Conservation (phyloP, 495 filamentous ascomycete genomes). For the Symbiotaphrina buchneri region DNA sequence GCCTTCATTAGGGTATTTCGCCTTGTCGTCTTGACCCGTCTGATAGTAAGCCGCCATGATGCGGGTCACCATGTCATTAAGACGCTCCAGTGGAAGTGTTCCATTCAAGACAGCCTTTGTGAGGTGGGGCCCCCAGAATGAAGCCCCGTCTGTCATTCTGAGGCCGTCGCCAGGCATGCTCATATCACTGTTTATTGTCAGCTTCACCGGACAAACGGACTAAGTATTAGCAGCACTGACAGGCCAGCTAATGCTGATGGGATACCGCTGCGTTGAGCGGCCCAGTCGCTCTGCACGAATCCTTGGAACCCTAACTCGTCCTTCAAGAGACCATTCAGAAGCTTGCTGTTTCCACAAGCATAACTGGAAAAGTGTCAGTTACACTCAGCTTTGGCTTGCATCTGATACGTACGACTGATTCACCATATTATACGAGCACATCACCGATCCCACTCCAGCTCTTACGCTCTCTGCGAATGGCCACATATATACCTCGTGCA, state of each 20-base stretch:
- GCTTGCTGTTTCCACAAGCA: slow-evolving; percentile 76
- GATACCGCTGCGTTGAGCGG: slow-evolving; percentile 69
- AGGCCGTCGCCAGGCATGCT: slow-evolving; percentile 87
- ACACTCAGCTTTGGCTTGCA: no score
- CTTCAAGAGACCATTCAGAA: slow-evolving; percentile 81
- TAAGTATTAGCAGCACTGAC: slow-evolving; percentile 1
- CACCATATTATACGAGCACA: slow-evolving; percentile 79
- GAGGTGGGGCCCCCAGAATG: slow-evolving; percentile 61
- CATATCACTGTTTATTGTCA: no score
- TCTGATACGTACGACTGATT: slow-evolving; percentile 59
- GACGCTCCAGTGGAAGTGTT: slow-evolving; percentile 54
- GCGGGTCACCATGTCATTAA: slow-evolving; percentile 87
- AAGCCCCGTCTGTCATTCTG: slow-evolving; percentile 49
- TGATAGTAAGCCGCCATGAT: slow-evolving; percentile 90
- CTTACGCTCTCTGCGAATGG: slow-evolving; percentile 72
- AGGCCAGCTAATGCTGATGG: slow-evolving; percentile 61
- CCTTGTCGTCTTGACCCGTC: slow-evolving; percentile 55
- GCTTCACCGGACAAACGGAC: no score
- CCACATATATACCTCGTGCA: slow-evolving; percentile 79
- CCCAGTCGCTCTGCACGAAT: slow-evolving; percentile 85
- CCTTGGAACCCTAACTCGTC: slow-evolving; percentile 91
- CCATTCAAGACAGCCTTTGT: slow-evolving; percentile 62
- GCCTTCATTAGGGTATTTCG: slow-evolving; percentile 35
- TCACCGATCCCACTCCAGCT: slow-evolving; percentile 69
- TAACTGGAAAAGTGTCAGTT: neutral